Conservation (phyloP, 1,139 yeast species). For the Yamadazyma conglobata region DNA sequence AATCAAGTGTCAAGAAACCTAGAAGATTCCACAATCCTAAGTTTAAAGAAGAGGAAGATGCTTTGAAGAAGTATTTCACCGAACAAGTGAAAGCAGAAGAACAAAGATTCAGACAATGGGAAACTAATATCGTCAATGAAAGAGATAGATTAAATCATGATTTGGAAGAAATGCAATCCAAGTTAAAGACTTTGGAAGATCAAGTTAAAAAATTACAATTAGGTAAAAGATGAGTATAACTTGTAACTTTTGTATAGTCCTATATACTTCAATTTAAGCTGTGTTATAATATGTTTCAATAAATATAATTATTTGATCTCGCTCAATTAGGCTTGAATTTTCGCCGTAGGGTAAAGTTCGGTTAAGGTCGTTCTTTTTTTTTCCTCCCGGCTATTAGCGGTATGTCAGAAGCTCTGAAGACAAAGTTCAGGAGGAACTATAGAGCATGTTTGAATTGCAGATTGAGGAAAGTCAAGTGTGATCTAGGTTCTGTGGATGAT, state of each 20-base stretch:
- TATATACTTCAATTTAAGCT: no score
- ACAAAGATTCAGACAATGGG: conserved; percentile 97
- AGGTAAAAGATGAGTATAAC: conserved; percentile 36
- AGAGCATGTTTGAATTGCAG: conserved; percentile 85
- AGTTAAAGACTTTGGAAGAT: conserved; percentile 68
- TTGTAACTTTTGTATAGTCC: neutral
- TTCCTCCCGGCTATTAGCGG: conserved; percentile 12
- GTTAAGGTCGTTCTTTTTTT: no score
- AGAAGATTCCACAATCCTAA: conserved; percentile 75
- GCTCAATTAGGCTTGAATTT: no score
- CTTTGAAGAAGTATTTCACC: conserved; percentile 91
- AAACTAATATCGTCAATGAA: conserved; percentile 89
- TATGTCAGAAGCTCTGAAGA: conserved; percentile 7
- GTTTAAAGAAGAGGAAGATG: conserved; percentile 94
- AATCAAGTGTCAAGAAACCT: conserved; percentile 40
- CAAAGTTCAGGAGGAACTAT: conserved; percentile 58
- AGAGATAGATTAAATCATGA: conserved; percentile 92
- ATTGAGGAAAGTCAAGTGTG: conserved; percentile 79
- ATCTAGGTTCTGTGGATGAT: conserved; percentile 68
- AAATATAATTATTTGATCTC: no score
- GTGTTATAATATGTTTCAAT: no score
- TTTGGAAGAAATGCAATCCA: conserved; percentile 79
- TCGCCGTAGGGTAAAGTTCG: no score
- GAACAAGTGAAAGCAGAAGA: conserved; percentile 98
- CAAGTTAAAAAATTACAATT: conserved; percentile 68